Evolutionary conservation across 2,329 filamentous ascomycete genomes (phyloP), one percentile per base, ranked within the genome.

Genomic region (Xylaria multiplex): DNA sequence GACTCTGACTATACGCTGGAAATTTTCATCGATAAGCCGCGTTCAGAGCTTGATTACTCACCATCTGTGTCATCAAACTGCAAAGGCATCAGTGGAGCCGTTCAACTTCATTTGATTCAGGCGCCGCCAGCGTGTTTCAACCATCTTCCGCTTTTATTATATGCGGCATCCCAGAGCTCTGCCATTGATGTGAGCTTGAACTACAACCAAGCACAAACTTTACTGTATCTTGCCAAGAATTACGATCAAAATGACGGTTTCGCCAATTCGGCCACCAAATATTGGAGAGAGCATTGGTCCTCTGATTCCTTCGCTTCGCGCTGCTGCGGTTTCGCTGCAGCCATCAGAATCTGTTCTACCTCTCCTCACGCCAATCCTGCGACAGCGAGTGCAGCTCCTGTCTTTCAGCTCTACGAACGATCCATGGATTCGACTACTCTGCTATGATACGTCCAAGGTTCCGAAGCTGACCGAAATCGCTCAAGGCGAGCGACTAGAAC

Each of bases 361-460:
- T 30, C 81, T 88, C 22, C 84, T 91, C 61, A 87, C 89, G 1
- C 89, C 89, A 30, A 90, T 91, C 64, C 82, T 91, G 40, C 84
- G 88, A 49, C 88, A 91, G 74, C 82, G 89, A 64, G 86, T 91
- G 46, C 86, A 89, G 70, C 82, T 93, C 59, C 82, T 95, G 60
- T 73, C 75, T 64, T 86, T 89, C 1, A 80, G 84, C 0, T 79
- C 84, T 55, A 84, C 82, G 74, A 79, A 79, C n/a, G 87, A 90
- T 42, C 87, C 90, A 59, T 95, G 92, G 91, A 85, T 95, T 16
- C 84, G 87, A 0, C 82, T 94, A 37, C 83, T 95, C 27, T 90
- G 88, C 75, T 94, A 92, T 81, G 87, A 91, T 72, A 73, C 82
- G 7, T 78, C 84, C 69, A 84, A 85, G 68, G 81, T 83, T 2